A percentile compares a stretch with the other conserved stretches of the same genome.
Evolutionary conservation across 1,139 yeast genomes (phyloP).

Genomic region (Meyerozyma smithsonii): DNA sequence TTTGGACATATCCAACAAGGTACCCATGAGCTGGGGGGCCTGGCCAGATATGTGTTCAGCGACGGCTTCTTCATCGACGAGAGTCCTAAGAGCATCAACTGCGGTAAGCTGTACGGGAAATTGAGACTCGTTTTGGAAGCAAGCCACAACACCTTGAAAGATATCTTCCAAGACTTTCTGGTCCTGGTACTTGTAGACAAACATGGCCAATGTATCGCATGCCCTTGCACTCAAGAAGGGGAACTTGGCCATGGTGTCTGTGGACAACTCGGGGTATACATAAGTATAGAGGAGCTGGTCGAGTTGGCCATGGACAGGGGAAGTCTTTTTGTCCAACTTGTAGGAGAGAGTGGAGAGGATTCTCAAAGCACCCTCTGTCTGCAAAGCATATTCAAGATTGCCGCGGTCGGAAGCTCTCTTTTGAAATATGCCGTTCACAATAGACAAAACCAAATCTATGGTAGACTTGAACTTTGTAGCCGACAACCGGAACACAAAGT

Average conservation of each 20-base stretch:
- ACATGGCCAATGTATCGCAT: constrained; percentile 50
- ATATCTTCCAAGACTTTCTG: constrained; percentile 37
- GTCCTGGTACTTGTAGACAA: constrained; percentile 36
- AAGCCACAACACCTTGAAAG: constrained; percentile 40
- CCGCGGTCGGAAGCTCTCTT: constrained; percentile 31
- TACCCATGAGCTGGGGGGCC: constrained; percentile 51
- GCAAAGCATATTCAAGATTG: constrained; percentile 31
- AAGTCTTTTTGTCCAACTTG: constrained; percentile 32
- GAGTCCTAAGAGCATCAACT: constrained; percentile 48
- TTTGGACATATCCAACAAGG: constrained; percentile 47
- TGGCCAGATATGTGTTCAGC: constrained; percentile 44
- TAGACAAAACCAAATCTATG: constrained; percentile 34
- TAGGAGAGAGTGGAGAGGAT: constrained; percentile 43
- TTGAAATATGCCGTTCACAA: constrained; percentile 49
- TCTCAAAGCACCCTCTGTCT: constrained; percentile 49
- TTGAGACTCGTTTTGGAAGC: constrained; percentile 40
- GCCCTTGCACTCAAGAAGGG: constrained; percentile 55
- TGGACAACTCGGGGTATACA: constrained; percentile 44
- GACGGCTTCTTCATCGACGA: constrained; percentile 44
- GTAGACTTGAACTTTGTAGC: constrained; percentile 46
- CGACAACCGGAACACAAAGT: constrained; percentile 55
- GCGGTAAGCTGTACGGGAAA: constrained; percentile 50
- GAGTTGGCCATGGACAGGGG: constrained; percentile 44
- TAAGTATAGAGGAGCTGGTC: constrained; percentile 41
- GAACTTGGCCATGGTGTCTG: constrained; percentile 23